phyloP scores from a whole-genome alignment of 345 rosid genomes.

The Cardamine resedifolia region DNA sequence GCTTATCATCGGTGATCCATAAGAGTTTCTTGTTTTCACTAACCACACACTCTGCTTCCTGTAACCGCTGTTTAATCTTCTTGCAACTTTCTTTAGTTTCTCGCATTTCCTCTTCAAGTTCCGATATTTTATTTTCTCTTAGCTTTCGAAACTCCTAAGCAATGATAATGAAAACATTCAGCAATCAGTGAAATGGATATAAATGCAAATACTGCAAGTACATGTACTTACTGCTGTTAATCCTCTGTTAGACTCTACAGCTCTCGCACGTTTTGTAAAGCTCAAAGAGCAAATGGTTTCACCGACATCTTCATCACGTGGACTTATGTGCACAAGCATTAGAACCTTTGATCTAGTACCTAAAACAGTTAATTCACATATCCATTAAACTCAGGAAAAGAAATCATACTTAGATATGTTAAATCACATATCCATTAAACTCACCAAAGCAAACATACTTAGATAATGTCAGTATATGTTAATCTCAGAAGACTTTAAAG shows the following conservation, averaged over 20 bases:
- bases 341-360: conserved; percentile 79
- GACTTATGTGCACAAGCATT: conserved; percentile 91
- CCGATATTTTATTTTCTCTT: conserved; percentile 52
- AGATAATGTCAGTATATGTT: not conserved
- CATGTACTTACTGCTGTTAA: conserved; percentile 49
- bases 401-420: conserved; percentile 1
- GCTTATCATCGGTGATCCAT: conserved; percentile 38
- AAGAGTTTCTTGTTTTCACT: conserved; percentile 59
- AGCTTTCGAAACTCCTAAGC: conserved; percentile 56
- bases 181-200: not conserved
- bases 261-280: conserved; percentile 87
- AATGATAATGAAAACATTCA: conserved; percentile 19
- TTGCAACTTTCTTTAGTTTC: conserved; percentile 56
- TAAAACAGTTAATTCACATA: conserved; percentile 19
- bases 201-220: not conserved
- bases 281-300: conserved; percentile 83
- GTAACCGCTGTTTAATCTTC: conserved; percentile 44
- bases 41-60: conserved; percentile 51
- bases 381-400: conserved; percentile 11
- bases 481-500: not conserved
- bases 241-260: conserved; percentile 61
- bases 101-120: conserved; percentile 65
- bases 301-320: conserved; percentile 66
- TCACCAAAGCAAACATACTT: not conserved
- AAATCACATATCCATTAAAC: too few species aligned